phyloP scores from a whole-genome alignment of 1,284 basidiomycete species.

The Trametes sp. region DNA sequence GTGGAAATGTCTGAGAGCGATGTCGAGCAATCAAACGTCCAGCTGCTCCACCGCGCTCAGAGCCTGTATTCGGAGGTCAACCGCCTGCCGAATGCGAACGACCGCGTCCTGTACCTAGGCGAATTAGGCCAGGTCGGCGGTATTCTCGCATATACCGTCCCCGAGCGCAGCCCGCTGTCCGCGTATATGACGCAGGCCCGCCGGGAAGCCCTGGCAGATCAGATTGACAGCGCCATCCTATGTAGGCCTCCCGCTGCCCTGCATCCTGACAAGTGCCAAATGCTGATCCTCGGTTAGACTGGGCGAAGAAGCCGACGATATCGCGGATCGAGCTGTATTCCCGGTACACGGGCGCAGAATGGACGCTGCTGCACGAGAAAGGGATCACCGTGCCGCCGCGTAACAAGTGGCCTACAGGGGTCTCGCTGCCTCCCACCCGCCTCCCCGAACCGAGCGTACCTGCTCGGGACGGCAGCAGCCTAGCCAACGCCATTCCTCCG shows the following conservation, averaged over 20 bases:
- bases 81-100: conserved; percentile 57
- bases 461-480: conserved; percentile 12
- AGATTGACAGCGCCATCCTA: conserved; percentile 87
- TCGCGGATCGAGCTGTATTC: conserved; percentile 68
- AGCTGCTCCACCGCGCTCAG: conserved; percentile 63
- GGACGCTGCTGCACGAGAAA: conserved; percentile 60
- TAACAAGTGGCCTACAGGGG: conserved; percentile 51
- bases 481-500: conserved; percentile 19
- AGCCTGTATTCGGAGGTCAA: conserved; percentile 66
- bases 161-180: conserved; percentile 73
- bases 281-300: conserved; percentile 48
- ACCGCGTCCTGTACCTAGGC: conserved; percentile 65
- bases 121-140: conserved; percentile 79
- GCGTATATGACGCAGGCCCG: conserved; percentile 77
- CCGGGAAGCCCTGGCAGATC: conserved; percentile 82
- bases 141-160: conserved; percentile 77
- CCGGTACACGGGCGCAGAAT: conserved; percentile 66
- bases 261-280: not conserved
- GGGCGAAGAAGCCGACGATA: conserved; percentile 55
- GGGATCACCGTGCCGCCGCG: conserved; percentile 54
- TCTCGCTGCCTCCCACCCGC: conserved; percentile 35
- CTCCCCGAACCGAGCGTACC: conserved; percentile 3
- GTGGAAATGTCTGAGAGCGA: conserved; percentile 36
- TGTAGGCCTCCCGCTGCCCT: conserved; percentile 54
- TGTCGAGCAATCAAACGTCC: conserved; percentile 37